Percentiles rank a stretch among this genome's conserved stretches.
Evolutionary conservation across 1,284 basidiomycete genomes (phyloP).

Genomic region (Cutaneotrichosporon curvatum): DNA sequence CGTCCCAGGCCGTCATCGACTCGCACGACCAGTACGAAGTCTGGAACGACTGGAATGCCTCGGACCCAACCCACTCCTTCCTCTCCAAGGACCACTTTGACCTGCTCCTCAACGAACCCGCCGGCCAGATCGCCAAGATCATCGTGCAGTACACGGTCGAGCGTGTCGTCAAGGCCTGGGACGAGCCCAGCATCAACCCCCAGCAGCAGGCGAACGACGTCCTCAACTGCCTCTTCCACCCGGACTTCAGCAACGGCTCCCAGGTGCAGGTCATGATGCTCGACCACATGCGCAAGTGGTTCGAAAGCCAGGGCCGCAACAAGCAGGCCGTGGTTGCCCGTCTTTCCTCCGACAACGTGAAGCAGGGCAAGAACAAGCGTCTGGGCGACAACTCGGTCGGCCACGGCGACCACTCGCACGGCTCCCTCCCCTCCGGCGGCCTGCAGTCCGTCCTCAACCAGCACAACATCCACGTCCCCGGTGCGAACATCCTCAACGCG

Average conservation of each 20-base stretch:
- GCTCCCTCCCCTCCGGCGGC: conserved; percentile 39
- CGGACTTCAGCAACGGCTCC: conserved; percentile 66
- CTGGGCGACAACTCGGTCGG: conserved; percentile 40
- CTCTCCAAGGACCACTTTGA: conserved; percentile 44
- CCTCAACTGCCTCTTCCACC: conserved; percentile 76
- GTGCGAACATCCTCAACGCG: conserved; percentile 35
- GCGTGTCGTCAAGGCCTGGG: conserved; percentile 73
- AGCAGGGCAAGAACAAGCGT: conserved; percentile 66
- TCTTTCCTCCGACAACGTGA: conserved; percentile 60
- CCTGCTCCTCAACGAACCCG: conserved; percentile 53
- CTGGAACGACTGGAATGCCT: conserved; percentile 69
- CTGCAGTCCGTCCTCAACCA: conserved; percentile 42
- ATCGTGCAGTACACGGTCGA: conserved; percentile 53
- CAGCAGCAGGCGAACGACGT: conserved; percentile 60
- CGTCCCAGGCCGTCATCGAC: conserved; percentile 70
- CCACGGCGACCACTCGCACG: conserved; percentile 40
- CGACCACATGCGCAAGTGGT: conserved; percentile 50
- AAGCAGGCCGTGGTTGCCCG: conserved; percentile 56
- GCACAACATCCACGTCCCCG: conserved; percentile 41
- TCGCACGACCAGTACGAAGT: conserved; percentile 71
- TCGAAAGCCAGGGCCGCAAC: conserved; percentile 53
- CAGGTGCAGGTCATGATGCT: conserved; percentile 72
- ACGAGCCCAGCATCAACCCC: conserved; percentile 59
- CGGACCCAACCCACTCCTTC: conserved; percentile 68
- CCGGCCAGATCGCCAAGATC: conserved; percentile 64